Base-by-base conservation (phyloP, 2,329 filamentous ascomycete genomes). In the Coniochaeta sp. region DNA sequence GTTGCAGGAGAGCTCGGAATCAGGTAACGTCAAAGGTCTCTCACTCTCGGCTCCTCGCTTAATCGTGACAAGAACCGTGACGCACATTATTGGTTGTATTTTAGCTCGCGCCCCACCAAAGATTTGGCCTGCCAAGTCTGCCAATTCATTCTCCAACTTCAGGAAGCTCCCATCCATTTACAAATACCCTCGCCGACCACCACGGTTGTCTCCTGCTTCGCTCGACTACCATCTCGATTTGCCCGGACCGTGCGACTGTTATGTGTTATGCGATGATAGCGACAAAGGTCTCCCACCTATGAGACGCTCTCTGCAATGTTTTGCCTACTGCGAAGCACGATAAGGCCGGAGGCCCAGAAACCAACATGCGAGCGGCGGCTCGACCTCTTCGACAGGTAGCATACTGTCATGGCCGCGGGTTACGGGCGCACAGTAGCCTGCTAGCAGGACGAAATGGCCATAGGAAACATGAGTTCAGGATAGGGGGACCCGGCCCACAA, bases 291-390 rank as follows among this genome's bases (percentile, higher is more conserved):
- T 4, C 4, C 10, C 38, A 22, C 18, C 26, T 12, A 48, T 30
- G 45, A 48, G 14, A 48, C 27, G 45, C 28, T 24, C 32, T 14
- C 38, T 38, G 35, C 28, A 31, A 49, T 49, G 47, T n/a, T 33
- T 35, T 32, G n/a, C 31, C 24, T 32, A 51, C 50, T 55, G 53
- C 45, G 24, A 13, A 13, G 51, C 33, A 40, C 35, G 16, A 12
- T 38, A 46, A 28, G 45, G 31, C 52, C 31, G 35, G 33, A n/a
- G 51, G 42, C 51, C 51, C 33, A 31, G 20, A 28, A 14, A 45
- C 46, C 35, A 51, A 30, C 22, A 55, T 51, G 49, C 49, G 51
- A 49, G 27, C n/a, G 47, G 47, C 22, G 47, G 18, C 28, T 49
- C 47, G 47, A 49, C 20, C 16, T 49, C 47, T 49, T 24, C 47